phyloP scores from a whole-genome alignment of 352 stramenopile species.

The Pythium guiyangense region DNA sequence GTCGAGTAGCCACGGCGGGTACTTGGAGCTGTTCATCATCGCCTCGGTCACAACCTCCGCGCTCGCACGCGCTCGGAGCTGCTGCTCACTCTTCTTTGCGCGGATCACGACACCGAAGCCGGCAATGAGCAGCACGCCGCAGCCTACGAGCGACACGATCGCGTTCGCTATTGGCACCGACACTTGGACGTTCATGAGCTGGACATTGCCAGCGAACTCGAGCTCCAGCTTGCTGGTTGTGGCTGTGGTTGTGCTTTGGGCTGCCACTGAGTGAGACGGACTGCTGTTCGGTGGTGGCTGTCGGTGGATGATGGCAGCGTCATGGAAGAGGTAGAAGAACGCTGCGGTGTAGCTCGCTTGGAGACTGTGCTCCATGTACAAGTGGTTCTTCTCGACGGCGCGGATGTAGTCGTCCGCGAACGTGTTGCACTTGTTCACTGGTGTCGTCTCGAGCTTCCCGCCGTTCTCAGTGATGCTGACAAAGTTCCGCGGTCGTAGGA shows the following conservation, averaged over 20 bases:
- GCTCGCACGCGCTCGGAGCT: slow-evolving; percentile 3
- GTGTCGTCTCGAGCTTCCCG: background rate
- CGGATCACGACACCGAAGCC: background rate
- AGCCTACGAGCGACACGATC: slow-evolving; percentile 6
- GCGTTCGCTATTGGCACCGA: slow-evolving; percentile 6
- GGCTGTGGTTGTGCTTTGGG: too few species aligned
- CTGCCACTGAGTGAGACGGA: too few species aligned
- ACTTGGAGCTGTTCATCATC: slow-evolving; percentile 9
- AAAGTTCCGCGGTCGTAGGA: slow-evolving; percentile 13
- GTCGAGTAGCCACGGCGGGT: slow-evolving; percentile 5
- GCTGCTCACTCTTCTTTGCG: background rate
- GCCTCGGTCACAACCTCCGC: slow-evolving; percentile 3
- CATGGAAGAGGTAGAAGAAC: slow-evolving; percentile 33
- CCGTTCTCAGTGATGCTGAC: background rate
- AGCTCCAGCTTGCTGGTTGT: background rate
- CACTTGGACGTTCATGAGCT: slow-evolving; percentile 10
- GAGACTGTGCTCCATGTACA: slow-evolving; percentile 35
- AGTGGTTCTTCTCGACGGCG: slow-evolving; percentile 25
- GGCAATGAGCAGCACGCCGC: background rate
- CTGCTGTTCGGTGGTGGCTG: too few species aligned
- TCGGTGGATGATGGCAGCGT: slow-evolving; percentile 1
- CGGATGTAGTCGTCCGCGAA: slow-evolving; percentile 10
- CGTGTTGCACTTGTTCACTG: background rate
- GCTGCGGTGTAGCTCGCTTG: slow-evolving; percentile 30
- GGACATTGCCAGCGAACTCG: background rate